phyloP scores from a whole-genome alignment of 1,139 yeast genomes.

The Eremothecium sinecaudum region DNA sequence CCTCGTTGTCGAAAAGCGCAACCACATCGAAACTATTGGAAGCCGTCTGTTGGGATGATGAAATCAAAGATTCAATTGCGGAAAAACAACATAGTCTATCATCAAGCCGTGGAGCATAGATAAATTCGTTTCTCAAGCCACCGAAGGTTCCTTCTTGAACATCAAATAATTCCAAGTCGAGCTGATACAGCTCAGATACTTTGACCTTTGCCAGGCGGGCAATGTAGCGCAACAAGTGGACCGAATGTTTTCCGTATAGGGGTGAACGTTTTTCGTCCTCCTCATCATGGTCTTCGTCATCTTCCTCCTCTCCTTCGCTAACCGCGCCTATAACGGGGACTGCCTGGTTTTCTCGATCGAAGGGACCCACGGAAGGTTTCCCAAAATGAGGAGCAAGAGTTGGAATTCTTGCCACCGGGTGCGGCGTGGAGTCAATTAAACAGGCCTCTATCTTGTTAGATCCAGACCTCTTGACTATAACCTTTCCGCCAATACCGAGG shows the following conservation, averaged over 20 bases:
- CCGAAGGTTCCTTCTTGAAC: constrained; percentile 55
- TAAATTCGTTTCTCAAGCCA: constrained; percentile 51
- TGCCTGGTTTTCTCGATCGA: constrained; percentile 52
- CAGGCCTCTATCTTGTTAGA: constrained; percentile 34
- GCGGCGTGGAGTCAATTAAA: constrained; percentile 49
- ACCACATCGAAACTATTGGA: constrained; percentile 41
- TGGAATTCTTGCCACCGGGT: constrained; percentile 58
- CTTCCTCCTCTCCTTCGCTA: constrained; percentile 17
- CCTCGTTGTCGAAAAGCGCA: constrained; percentile 52
- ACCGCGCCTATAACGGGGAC: constrained; percentile 48
- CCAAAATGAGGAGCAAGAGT: constrained; percentile 63
- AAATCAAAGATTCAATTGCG: constrained; percentile 43
- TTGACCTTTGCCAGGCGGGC: constrained; percentile 40
- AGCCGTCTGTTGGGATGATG: constrained; percentile 20
- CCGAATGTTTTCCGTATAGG: constrained; percentile 50
- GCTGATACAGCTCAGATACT: constrained; percentile 45
- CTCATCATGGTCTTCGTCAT: constrained; percentile 31
- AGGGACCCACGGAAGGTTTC: constrained; percentile 40
- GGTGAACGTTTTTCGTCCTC: constrained; percentile 53
- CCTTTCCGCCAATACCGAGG: constrained; percentile 56
- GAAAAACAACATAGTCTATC: constrained; percentile 59
- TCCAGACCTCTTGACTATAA: constrained; percentile 36
- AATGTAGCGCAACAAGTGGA: constrained; percentile 46
- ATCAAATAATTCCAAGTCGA: constrained; percentile 56
- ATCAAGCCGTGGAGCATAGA: constrained; percentile 58